Percentiles rank a stretch among this genome's conserved stretches.
Evolutionary conservation across 441 rosid genomes (phyloP).

Genomic region (Dalechampia spathulata): DNA sequence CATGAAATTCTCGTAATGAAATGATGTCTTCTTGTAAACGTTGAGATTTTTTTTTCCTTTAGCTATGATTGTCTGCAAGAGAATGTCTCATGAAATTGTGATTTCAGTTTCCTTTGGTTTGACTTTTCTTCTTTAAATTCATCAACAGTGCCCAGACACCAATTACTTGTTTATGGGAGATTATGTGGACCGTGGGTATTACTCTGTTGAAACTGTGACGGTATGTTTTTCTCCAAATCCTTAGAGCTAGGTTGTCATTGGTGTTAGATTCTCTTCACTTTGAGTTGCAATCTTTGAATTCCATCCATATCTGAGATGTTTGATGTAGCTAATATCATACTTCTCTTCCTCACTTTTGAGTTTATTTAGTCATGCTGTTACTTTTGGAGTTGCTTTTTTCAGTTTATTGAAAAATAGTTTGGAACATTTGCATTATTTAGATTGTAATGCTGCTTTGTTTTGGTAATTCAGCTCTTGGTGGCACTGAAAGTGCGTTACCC

Average conservation of each 20-base stretch:
- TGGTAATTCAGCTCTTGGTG: constrained; percentile 57
- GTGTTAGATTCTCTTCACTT: too few species aligned
- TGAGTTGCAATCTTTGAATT: constrained; percentile 3
- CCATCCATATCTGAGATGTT: not conserved
- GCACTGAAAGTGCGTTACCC: constrained; percentile 77
- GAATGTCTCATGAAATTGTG: not conserved
- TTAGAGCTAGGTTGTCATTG: too few species aligned
- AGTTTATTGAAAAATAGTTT: not conserved
- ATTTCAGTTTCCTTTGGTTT: not conserved
- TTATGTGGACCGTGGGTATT: constrained; percentile 73
- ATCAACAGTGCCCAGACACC: constrained; percentile 62
- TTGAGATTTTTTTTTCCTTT: not conserved
- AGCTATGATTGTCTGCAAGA: not conserved
- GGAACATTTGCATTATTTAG: not conserved
- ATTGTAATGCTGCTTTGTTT: not conserved
- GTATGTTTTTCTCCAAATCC: constrained; percentile 27
- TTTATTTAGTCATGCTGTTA: not conserved
- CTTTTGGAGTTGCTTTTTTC: not conserved
- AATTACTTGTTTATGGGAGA: constrained; percentile 79
- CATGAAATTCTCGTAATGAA: not conserved
- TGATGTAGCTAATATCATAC: not conserved
- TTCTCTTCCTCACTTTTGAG: not conserved
- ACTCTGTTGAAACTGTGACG: constrained; percentile 91
- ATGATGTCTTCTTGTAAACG: not conserved
- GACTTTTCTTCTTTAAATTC: not conserved